A percentile compares a stretch with the other conserved stretches of the same genome.
These are phyloP conservation scores for Tricholoma sp. DNA, from an alignment of 768 basidiomycete genomes.

Conservation along the genomic window DNA sequence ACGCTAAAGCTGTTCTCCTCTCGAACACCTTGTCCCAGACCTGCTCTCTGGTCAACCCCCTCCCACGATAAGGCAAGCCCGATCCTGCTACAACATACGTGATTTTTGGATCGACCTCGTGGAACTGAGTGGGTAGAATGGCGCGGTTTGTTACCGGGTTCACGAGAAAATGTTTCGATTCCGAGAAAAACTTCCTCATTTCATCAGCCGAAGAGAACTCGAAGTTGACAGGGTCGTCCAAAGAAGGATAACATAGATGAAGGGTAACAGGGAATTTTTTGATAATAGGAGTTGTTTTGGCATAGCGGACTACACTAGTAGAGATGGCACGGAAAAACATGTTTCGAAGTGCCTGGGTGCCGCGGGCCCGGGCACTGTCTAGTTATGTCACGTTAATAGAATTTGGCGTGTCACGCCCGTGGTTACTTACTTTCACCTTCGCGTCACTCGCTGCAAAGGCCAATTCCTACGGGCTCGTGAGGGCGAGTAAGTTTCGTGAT, in stretches of 20 bases:
- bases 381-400: too few species aligned
- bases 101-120: background rate
- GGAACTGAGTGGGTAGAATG: background rate
- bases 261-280: background rate
- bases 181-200: background rate
- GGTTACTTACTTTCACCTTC: too few species aligned
- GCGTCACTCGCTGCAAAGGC: too few species aligned
- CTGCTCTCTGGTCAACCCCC: background rate
- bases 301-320: too few species aligned
- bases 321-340: too few species aligned
- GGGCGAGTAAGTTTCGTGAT: too few species aligned
- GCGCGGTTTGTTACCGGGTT: background rate
- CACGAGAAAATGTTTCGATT: background rate
- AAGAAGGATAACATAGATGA: background rate
- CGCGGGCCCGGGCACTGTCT: too few species aligned
- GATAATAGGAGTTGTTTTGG: too few species aligned
- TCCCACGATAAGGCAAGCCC: constrained; percentile 1
- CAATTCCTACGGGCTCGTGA: too few species aligned
- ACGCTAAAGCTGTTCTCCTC: background rate
- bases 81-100: background rate
- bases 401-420: too few species aligned
- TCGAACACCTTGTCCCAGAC: constrained; percentile 1
- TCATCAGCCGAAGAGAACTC: background rate
- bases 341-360: too few species aligned
- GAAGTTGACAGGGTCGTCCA: background rate